Base-by-base conservation (phyloP, 495 filamentous ascomycete genomes). In the Xylaria cubensis region DNA sequence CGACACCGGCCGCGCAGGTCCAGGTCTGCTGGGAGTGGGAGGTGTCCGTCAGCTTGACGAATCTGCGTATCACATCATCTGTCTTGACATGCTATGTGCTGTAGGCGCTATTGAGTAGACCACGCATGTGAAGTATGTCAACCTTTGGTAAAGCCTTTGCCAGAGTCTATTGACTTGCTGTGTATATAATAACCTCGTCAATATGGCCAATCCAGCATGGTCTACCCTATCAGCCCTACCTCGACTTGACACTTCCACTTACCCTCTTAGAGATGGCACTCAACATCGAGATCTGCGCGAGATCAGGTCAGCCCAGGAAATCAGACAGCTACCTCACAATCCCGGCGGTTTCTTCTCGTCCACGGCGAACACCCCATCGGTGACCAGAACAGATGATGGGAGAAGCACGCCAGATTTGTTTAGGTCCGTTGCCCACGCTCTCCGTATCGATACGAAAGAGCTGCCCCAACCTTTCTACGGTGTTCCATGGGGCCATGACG, bases 371-470 rank as follows among this genome's bases (percentile, higher is more conserved):
- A 34, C 70, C 53, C 53, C 70, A 0, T 58, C 50, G 7, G 26
- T 62, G 50, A 2, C 73, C 32, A 36, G 34, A 32, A 63, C 48
- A 17, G 55, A 59, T 1, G 67, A 67, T 36, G 41, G 24, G 10
- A 61, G 65, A 32, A 51, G 69, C 24, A 64, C 69, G 5, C 61
- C 55, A 26, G 64, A 74, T 0, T 51, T 70, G 12, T 59, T 76
- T 42, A 76, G 74, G 56, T 76, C 74, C 34, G 76, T 79, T 39
- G 77, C 76, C 12, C 32, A 76, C 53, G 74, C 74, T 63, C 61
- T 77, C 15, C 74, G 76, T 1, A 66, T 79, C 46, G 74, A 75
- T 36, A 72, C 74, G 12, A 78, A 71, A 39, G 64, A 72, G 51
- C 72, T 79, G 10, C 75, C 77, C 13, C 71, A 74, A 6, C 67